phyloP scores from a whole-genome alignment of 345 rosid species.

The Streptanthus diversifolius region DNA sequence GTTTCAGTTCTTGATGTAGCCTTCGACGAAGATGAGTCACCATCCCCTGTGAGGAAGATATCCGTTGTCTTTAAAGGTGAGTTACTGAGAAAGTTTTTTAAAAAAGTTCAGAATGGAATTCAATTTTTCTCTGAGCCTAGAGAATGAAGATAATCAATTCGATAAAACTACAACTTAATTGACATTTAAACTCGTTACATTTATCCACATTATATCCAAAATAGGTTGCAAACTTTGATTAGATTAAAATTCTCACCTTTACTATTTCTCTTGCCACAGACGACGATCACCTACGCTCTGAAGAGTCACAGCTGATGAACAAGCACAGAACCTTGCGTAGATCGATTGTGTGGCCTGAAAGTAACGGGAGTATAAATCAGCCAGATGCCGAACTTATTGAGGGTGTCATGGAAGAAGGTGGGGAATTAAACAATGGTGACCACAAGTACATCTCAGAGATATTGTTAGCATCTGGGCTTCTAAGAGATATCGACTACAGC shows the following conservation, averaged over 20 bases:
- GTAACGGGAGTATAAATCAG: slow-evolving; percentile 28
- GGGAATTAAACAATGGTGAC: slow-evolving; percentile 40
- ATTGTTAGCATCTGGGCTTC: slow-evolving; percentile 57
- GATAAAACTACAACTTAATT: background rate
- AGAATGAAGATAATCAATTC: background rate
- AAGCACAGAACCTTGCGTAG: slow-evolving; percentile 24
- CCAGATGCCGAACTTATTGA: slow-evolving; percentile 24
- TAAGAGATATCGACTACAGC: slow-evolving; percentile 48
- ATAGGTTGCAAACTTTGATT: slow-evolving; percentile 9
- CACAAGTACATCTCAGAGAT: slow-evolving; percentile 62
- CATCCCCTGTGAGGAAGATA: slow-evolving; percentile 78
- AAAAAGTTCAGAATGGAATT: background rate
- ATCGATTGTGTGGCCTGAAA: slow-evolving; percentile 40
- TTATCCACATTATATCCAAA: background rate
- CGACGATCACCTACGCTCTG: slow-evolving; percentile 40
- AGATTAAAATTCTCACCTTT: slow-evolving; percentile 24
- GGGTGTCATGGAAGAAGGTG: slow-evolving; percentile 29
- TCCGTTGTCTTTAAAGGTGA: slow-evolving; percentile 64
- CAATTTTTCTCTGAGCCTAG: background rate
- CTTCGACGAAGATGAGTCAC: slow-evolving; percentile 67
- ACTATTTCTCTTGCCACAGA: slow-evolving; percentile 41
- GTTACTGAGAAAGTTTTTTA: background rate
- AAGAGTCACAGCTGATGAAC: slow-evolving; percentile 46
- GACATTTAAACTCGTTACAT: background rate
- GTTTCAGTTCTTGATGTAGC: slow-evolving; percentile 88